phyloP scores from a whole-genome alignment of 352 stramenopile genomes.

The Phytophthora fragariaefolia region DNA sequence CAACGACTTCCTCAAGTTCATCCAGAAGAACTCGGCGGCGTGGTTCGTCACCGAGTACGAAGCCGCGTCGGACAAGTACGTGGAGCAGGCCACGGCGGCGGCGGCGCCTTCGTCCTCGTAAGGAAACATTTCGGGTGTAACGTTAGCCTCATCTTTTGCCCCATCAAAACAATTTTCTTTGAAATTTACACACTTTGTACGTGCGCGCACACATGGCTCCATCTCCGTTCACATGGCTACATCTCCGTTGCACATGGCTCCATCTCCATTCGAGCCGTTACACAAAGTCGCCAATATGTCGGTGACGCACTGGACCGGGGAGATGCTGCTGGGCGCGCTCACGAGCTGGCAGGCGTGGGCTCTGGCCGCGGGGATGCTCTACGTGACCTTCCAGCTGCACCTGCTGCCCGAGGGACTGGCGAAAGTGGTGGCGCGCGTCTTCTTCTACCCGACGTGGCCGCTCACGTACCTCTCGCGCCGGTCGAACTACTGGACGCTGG shows the following conservation, averaged over 20 bases:
- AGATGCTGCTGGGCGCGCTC: constrained; percentile 20
- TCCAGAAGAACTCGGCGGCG: constrained; percentile 77
- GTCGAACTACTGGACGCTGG: constrained; percentile 89
- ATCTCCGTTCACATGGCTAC: not conserved
- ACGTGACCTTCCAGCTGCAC: constrained; percentile 92
- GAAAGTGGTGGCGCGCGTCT: constrained; percentile 75
- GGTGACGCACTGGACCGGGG: constrained; percentile 23
- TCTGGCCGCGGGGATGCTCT: constrained; percentile 39
- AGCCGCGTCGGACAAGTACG: constrained; percentile 55
- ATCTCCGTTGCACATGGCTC: too few species aligned
- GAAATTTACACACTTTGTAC: constrained; percentile 6
- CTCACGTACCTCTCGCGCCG: constrained; percentile 91
- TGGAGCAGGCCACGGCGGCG: constrained; percentile 45
- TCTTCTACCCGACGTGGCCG: constrained; percentile 95
- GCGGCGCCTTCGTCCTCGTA: constrained; percentile 16
- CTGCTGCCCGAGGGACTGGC: constrained; percentile 79
- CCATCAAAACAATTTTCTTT: not conserved
- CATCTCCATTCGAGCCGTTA: not conserved
- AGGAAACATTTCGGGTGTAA: too few species aligned
- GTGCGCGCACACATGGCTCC: constrained; percentile 13
- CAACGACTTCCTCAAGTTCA: constrained; percentile 87
- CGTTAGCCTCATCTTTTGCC: constrained; percentile 9
- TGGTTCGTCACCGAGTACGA: constrained; percentile 81
- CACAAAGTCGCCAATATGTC: constrained; percentile 4
- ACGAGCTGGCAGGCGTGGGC: constrained; percentile 40